phyloP scores from a whole-genome alignment of 2,329 filamentous ascomycete species.

The Colletotrichum agaves region DNA sequence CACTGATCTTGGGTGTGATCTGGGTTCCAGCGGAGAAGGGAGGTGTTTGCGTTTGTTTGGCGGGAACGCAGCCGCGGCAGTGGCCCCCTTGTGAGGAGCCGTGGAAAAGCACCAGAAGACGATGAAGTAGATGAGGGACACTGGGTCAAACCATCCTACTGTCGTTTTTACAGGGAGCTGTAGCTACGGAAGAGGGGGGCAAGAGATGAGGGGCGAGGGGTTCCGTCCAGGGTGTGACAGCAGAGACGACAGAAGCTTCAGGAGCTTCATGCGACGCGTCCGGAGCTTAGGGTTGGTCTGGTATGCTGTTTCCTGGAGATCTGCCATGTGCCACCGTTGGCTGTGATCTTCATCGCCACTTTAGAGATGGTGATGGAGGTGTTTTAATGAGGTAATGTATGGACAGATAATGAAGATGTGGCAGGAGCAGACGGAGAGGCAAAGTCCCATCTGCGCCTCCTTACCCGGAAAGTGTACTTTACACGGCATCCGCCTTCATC shows the following conservation, averaged over 20 bases:
- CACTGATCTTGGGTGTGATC: constrained; percentile 22
- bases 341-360: constrained; percentile 6
- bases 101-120: constrained; percentile 27
- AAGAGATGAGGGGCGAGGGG: constrained; percentile 1
- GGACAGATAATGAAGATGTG: neutral
- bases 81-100: constrained; percentile 11
- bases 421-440: neutral
- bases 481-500: too few relatives aligned
- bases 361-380: neutral
- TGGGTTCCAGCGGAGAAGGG: neutral
- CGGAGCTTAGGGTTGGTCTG: constrained; percentile 9
- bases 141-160: neutral
- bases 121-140: neutral
- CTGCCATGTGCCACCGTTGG: constrained; percentile 2
- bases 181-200: neutral
- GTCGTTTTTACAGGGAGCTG: constrained; percentile 10
- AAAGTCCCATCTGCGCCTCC: neutral
- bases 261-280: constrained; percentile 32
- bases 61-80: constrained; percentile 15
- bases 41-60: constrained; percentile 23
- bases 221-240: constrained; percentile 21
- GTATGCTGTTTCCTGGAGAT: neutral
- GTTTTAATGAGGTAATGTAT: neutral
- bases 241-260: constrained; percentile 37
- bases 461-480: too few relatives aligned